These are phyloP conservation scores for Bolboschoenoplectus hybrid DNA, from an alignment of 202 grass and related monocot genomes.

Conservation along the genomic window DNA sequence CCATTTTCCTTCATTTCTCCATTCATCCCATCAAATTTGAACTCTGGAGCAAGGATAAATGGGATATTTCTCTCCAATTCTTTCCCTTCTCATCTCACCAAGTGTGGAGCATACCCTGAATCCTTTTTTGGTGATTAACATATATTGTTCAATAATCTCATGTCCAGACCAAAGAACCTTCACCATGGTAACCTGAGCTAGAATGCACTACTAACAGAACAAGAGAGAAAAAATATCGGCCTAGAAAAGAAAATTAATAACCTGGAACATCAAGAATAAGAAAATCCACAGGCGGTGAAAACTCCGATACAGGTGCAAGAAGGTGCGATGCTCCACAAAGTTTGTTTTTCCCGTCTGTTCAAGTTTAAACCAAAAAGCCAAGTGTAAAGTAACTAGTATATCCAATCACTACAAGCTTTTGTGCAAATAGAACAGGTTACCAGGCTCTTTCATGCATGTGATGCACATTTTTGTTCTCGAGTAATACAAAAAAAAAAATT, in stretches of 20 bases:
- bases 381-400: slow-evolving; percentile 26
- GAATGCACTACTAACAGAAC: not conserved
- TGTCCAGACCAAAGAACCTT: slow-evolving; percentile 11
- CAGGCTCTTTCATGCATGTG: not conserved
- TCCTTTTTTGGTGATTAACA: not conserved
- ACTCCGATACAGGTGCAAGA: slow-evolving; percentile 88
- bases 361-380: slow-evolving; percentile 12
- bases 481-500: not conserved
- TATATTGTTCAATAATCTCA: not conserved
- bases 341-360: slow-evolving; percentile 90
- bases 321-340: slow-evolving; percentile 98
- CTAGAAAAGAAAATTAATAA: slow-evolving; percentile 42
- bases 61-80: not conserved
- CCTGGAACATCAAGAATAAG: slow-evolving; percentile 95
- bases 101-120: not conserved
- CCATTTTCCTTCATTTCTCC: not conserved
- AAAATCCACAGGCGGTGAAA: slow-evolving; percentile 99
- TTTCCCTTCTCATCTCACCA: not conserved
- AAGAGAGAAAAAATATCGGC: not conserved
- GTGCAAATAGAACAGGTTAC: slow-evolving; percentile 19
- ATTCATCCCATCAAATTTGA: slow-evolving; percentile 2
- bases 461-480: not conserved
- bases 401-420: slow-evolving; percentile 7
- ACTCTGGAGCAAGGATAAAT: slow-evolving; percentile 13
- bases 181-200: not conserved